Conservation (phyloP, 768 basidiomycete species). For the Thelephora ganbajun region DNA sequence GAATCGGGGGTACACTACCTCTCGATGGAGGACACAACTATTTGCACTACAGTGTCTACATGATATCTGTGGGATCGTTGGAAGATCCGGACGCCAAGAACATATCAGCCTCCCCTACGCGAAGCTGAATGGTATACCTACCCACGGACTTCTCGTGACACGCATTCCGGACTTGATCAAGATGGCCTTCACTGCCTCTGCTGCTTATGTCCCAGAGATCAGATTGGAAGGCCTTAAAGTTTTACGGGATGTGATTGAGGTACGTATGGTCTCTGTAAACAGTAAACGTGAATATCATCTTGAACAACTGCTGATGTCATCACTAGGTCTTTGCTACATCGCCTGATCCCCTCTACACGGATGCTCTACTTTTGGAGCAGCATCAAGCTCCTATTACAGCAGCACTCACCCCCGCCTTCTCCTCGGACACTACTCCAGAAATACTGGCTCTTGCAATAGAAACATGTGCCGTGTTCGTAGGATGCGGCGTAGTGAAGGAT, state of each 20-base stretch:
- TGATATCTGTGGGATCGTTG: slow-evolving; percentile 68
- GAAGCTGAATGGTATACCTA: slow-evolving; percentile 38
- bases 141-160: slow-evolving; percentile 59
- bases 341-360: slow-evolving; percentile 88
- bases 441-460: slow-evolving; percentile 86
- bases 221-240: slow-evolving; percentile 83
- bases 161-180: slow-evolving; percentile 87
- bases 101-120: slow-evolving; percentile 75
- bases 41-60: slow-evolving; percentile 91
- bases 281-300: background rate
- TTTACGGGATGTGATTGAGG: slow-evolving; percentile 85
- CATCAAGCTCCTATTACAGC: slow-evolving; percentile 98
- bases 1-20: slow-evolving; percentile 36
- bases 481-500: slow-evolving; percentile 89
- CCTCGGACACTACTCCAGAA: slow-evolving; percentile 89
- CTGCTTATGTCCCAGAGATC: slow-evolving; percentile 93
- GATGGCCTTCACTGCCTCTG: slow-evolving; percentile 96
- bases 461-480: slow-evolving; percentile 90
- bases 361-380: slow-evolving; percentile 83
- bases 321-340: slow-evolving; percentile 72
- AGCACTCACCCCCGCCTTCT: slow-evolving; percentile 92
- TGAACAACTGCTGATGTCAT: background rate
- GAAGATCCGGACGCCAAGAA: slow-evolving; percentile 59
- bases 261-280: slow-evolving; percentile 16
- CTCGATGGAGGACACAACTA: slow-evolving; percentile 92